These are phyloP conservation scores for Colletotrichum sp. DNA, from an alignment of 2,329 filamentous ascomycete genomes.

Conservation along the genomic window DNA sequence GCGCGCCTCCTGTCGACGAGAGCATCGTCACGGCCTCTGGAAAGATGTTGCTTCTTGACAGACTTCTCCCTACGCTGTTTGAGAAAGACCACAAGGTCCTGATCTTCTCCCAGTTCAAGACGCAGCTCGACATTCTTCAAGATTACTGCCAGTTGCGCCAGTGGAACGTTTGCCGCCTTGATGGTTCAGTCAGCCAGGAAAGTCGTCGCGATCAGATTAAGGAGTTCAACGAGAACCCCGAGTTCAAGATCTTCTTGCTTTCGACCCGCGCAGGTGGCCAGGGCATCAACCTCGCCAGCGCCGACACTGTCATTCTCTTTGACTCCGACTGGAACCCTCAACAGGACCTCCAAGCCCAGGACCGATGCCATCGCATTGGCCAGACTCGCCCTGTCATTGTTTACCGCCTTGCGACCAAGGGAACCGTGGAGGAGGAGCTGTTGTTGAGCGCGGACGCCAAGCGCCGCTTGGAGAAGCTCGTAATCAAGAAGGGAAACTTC, in stretches of 20 bases:
- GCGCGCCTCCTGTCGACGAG: constrained; percentile 71
- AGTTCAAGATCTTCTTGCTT: constrained; percentile 80
- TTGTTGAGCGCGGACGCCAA: constrained; percentile 91
- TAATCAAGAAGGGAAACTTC: constrained; percentile 93
- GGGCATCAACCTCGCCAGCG: constrained; percentile 90
- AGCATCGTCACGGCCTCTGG: constrained; percentile 85
- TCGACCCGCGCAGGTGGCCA: constrained; percentile 92
- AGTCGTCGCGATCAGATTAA: constrained; percentile 74
- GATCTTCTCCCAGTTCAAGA: constrained; percentile 97
- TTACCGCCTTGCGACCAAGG: constrained; percentile 90
- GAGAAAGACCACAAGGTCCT: constrained; percentile 82
- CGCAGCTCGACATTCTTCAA: constrained; percentile 87
- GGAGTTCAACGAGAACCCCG: constrained; percentile 69
- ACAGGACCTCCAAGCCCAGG: constrained; percentile 94
- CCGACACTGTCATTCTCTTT: constrained; percentile 92
- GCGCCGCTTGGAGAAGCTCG: constrained; percentile 87
- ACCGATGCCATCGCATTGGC: constrained; percentile 92
- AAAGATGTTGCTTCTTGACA: constrained; percentile 94
- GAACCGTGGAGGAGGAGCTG: constrained; percentile 88
- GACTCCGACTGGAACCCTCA: constrained; percentile 95
- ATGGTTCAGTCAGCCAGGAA: constrained; percentile 81
- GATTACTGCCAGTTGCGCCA: constrained; percentile 83
- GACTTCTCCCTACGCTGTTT: constrained; percentile 79
- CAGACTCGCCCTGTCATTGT: constrained; percentile 92
- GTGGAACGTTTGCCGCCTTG: constrained; percentile 88